phyloP scores from a whole-genome alignment of 805 yeast species.

The Myxozyma neglecta region DNA sequence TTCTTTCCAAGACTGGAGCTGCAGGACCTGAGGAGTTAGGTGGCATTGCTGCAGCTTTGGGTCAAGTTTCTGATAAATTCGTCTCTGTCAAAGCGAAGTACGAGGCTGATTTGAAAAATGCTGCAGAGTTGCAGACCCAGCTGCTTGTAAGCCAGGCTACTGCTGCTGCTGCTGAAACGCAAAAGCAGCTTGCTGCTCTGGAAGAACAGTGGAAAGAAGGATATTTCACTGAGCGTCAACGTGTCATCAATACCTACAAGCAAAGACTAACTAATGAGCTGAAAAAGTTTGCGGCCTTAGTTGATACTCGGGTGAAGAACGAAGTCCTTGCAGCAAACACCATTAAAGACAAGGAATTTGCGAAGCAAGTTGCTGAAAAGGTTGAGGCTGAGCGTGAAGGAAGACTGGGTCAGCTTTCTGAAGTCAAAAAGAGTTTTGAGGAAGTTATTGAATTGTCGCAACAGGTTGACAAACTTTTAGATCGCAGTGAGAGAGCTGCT shows the following conservation, averaged over 20 bases:
- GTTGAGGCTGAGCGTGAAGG: conserved; percentile 77
- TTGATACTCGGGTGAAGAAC: conserved; percentile 24
- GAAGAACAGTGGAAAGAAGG: conserved; percentile 59
- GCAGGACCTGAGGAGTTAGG: conserved; percentile 28
- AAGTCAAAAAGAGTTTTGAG: conserved; percentile 59
- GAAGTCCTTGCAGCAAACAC: conserved; percentile 59
- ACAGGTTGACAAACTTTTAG: conserved; percentile 44
- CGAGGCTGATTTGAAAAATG: conserved; percentile 31
- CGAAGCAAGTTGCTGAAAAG: conserved; percentile 53
- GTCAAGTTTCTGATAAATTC: conserved; percentile 26
- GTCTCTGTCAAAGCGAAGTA: conserved; percentile 24
- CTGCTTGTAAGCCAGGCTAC: conserved; percentile 37
- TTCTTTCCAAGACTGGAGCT: conserved; percentile 24
- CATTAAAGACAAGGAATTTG: conserved; percentile 67
- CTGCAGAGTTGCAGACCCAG: conserved; percentile 38
- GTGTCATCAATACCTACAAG: conserved; percentile 60
- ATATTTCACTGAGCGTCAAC: conserved; percentile 60
- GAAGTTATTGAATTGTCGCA: conserved; percentile 48
- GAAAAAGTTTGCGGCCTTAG: conserved; percentile 60
- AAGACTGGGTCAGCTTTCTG: conserved; percentile 66
- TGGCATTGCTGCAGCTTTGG: conserved; percentile 25
- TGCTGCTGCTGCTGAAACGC: conserved; percentile 34
- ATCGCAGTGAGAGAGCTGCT: conserved; percentile 44
- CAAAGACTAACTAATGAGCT: conserved; percentile 62
- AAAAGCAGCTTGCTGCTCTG: conserved; percentile 44